These are phyloP conservation scores for Coriolopsis trogii DNA, from an alignment of 1,284 basidiomycete species.

Conservation along the genomic window DNA sequence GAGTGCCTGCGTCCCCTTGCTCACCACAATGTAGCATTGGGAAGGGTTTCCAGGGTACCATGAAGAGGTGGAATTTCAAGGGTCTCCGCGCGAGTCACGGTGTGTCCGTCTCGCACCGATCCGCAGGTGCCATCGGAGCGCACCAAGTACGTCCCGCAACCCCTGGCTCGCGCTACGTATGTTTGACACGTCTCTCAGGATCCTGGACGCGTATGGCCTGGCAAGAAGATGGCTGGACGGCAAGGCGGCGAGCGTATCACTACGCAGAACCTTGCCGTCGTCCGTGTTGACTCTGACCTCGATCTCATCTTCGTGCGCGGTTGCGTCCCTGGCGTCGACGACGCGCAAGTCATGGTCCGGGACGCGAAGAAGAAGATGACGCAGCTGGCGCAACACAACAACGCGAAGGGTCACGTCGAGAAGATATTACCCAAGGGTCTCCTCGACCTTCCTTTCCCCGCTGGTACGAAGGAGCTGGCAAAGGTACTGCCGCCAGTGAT, in stretches of 20 bases:
- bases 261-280: constrained; percentile 87
- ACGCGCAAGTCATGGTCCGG: constrained; percentile 69
- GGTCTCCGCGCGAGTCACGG: constrained; percentile 95
- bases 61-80: constrained; percentile 96
- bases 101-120: constrained; percentile 94
- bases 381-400: constrained; percentile 61
- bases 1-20: not conserved
- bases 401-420: constrained; percentile 77
- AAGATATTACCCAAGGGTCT: constrained; percentile 87
- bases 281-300: constrained; percentile 85
- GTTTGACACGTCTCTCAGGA: constrained; percentile 55
- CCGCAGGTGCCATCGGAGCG: constrained; percentile 91
- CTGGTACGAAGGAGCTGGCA: constrained; percentile 83
- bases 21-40: constrained; percentile 67
- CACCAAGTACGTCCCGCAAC: constrained; percentile 72
- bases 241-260: constrained; percentile 88
- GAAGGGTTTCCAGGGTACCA: constrained; percentile 95
- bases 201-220: constrained; percentile 92
- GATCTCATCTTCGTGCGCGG: constrained; percentile 89
- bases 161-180: not conserved
- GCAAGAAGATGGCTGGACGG: constrained; percentile 98
- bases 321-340: constrained; percentile 74
- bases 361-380: constrained; percentile 88
- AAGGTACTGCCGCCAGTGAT: constrained; percentile 63
- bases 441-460: constrained; percentile 88